Evolutionary conservation across 495 filamentous ascomycete genomes (phyloP).

Genomic region (Bacidia gigantensis): DNA sequence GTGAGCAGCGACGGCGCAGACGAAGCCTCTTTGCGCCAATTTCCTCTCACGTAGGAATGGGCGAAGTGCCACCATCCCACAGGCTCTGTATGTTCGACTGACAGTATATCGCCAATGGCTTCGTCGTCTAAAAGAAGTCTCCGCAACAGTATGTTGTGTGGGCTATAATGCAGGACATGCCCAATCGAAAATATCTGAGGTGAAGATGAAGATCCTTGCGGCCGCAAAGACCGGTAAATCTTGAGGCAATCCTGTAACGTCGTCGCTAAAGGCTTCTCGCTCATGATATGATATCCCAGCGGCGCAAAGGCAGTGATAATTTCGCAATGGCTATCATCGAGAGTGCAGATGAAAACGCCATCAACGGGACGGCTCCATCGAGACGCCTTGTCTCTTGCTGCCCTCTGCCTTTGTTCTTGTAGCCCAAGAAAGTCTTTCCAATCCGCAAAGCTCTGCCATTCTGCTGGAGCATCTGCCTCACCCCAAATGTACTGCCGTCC

Average conservation of each 20-base stretch:
- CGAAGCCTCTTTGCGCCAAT: constrained; percentile 64
- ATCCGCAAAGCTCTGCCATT: constrained; percentile 50
- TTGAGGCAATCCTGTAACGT: constrained; percentile 58
- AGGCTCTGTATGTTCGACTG: constrained; percentile 82
- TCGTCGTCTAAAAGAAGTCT: constrained; percentile 57
- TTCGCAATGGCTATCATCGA: constrained; percentile 76
- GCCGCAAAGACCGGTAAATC: constrained; percentile 47
- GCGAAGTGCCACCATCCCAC: constrained; percentile 95
- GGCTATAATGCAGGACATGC: constrained; percentile 66
- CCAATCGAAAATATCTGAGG: constrained; percentile 68
- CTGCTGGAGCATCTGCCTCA: constrained; percentile 21
- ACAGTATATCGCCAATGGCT: constrained; percentile 70
- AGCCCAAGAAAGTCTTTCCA: constrained; percentile 58
- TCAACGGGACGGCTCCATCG: constrained; percentile 40
- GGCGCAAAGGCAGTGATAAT: constrained; percentile 57
- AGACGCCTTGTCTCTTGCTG: not conserved
- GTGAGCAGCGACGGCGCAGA: constrained; percentile 69
- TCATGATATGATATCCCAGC: constrained; percentile 69
- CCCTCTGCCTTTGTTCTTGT: constrained; percentile 40
- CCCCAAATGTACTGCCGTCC: constrained; percentile 58
- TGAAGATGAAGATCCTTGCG: constrained; percentile 21
- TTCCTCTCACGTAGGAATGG: constrained; percentile 64
- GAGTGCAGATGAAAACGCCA: constrained; percentile 74
- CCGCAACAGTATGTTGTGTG: constrained; percentile 76
- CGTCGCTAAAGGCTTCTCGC: constrained; percentile 86